Conservation (phyloP, 768 basidiomycete genomes). For the Favolaschia claudopus region DNA sequence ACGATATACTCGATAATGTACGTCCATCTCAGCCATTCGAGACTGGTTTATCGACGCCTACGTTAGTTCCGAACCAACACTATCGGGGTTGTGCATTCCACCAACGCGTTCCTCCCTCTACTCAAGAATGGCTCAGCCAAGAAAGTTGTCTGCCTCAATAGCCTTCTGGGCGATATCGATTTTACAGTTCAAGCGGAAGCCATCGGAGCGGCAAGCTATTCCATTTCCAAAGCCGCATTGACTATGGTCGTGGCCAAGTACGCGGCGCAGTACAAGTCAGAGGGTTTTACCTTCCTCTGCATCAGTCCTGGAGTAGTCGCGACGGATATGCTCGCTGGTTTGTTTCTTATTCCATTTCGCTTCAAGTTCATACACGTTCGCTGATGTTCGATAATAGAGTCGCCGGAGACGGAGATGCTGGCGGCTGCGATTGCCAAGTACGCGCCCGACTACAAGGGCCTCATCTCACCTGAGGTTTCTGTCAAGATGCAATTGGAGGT, state of each 20-base stretch:
- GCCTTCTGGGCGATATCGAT: conserved; percentile 38
- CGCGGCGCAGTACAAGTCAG: conserved; percentile 36
- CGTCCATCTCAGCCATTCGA: too few relatives aligned
- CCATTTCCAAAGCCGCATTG: conserved; percentile 45
- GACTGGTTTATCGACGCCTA: too few relatives aligned
- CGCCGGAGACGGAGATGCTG: not conserved
- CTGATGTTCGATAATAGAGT: not conserved
- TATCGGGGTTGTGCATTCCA: too few relatives aligned
- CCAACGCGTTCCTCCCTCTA: too few relatives aligned
- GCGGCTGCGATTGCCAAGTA: not conserved
- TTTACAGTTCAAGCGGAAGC: conserved; percentile 28
- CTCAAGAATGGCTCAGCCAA: conserved; percentile 37
- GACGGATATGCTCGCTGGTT: conserved; percentile 23
- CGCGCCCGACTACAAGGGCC: conserved; percentile 6
- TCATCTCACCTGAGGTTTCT: conserved; percentile 1
- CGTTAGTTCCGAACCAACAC: too few relatives aligned
- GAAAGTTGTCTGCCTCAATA: conserved; percentile 44
- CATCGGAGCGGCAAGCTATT: conserved; percentile 32
- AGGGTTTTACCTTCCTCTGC: conserved; percentile 46
- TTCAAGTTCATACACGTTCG: not conserved
- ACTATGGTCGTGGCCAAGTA: conserved; percentile 48
- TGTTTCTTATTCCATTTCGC: not conserved
- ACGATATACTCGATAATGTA: too few relatives aligned
- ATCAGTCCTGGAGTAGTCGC: conserved; percentile 48
- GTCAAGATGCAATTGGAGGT: conserved; percentile 13